These are phyloP conservation scores for Pyrenochaeta sp. DNA, from an alignment of 2,329 filamentous ascomycete species.

Conservation along the genomic window DNA sequence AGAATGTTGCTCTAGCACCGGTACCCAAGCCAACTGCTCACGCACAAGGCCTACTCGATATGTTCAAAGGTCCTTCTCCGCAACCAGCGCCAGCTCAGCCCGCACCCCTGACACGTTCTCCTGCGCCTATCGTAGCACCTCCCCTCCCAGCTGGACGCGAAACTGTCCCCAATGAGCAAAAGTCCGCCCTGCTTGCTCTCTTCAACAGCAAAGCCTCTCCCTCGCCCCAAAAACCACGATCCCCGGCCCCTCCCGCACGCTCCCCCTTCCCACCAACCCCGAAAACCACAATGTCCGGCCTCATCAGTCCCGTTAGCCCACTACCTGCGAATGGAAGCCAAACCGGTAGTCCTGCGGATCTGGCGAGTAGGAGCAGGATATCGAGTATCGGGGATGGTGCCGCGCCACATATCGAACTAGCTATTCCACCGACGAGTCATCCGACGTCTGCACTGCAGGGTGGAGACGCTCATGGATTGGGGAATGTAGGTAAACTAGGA, in stretches of 20 bases:
- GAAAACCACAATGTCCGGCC: slow-evolving; percentile 42
- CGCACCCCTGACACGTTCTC: slow-evolving; percentile 4
- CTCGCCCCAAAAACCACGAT: slow-evolving; percentile 23
- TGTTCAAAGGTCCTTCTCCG: slow-evolving; percentile 29
- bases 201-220: slow-evolving; percentile 37
- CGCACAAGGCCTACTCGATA: slow-evolving; percentile 28
- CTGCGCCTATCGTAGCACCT: slow-evolving; percentile 4
- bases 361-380: slow-evolving; percentile 43
- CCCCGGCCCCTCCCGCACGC: slow-evolving; percentile 25
- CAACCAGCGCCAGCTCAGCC: slow-evolving; percentile 17
- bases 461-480: not conserved
- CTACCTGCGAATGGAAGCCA: slow-evolving; percentile 39
- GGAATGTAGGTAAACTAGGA: slow-evolving; percentile 9
- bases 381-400: slow-evolving; percentile 43
- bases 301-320: slow-evolving; percentile 51
- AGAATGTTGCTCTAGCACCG: slow-evolving; percentile 4
- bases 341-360: slow-evolving; percentile 37
- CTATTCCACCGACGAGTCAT: slow-evolving; percentile 21
- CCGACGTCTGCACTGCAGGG: slow-evolving; percentile 10
- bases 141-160: slow-evolving; percentile 37
- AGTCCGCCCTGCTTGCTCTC: slow-evolving; percentile 47
- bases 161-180: slow-evolving; percentile 41
- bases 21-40: slow-evolving; percentile 22
- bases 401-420: slow-evolving; percentile 28
- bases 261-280: slow-evolving; percentile 40